A percentile compares a stretch with the other conserved stretches of the same genome.
Evolutionary conservation across 495 filamentous ascomycete genomes (phyloP).

Genomic region (Neurospora hispaniola): DNA sequence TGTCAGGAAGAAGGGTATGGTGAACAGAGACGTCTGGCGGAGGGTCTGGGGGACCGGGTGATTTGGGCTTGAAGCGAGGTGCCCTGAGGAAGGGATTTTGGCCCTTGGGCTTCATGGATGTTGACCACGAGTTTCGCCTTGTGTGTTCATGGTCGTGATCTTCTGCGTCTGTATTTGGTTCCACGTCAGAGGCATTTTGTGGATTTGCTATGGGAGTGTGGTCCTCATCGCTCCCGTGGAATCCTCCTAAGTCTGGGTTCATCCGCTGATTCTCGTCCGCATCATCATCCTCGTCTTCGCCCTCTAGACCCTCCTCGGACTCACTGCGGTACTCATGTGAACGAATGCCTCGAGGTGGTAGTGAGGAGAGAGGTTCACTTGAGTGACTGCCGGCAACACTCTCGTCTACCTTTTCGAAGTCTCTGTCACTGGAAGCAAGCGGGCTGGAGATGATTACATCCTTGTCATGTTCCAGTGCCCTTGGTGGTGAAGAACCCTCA

Average conservation of each 20-base stretch:
- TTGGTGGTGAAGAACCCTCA: neutral
- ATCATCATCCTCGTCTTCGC: neutral
- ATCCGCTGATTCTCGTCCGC: neutral
- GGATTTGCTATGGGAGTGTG: neutral
- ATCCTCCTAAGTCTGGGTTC: neutral
- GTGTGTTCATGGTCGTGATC: constrained; percentile 1
- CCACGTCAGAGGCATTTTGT: neutral
- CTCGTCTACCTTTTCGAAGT: neutral
- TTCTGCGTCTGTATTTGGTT: constrained; percentile 7
- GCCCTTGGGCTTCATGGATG: neutral
- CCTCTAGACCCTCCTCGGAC: neutral
- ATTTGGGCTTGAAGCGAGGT: constrained; percentile 34
- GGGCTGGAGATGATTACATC: neutral
- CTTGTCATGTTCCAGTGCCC: neutral
- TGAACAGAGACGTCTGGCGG: constrained; percentile 1
- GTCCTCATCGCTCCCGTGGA: neutral
- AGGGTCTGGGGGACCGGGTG: constrained; percentile 14
- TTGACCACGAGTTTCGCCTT: neutral
- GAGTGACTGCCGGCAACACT: neutral
- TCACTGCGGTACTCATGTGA: neutral
- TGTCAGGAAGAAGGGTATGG: constrained; percentile 18
- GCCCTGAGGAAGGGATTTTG: constrained; percentile 25
- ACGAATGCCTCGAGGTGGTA: neutral
- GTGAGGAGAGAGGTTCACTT: neutral
- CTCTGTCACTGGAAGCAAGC: neutral